These are phyloP conservation scores for Neopestalotiopsis sp. DNA, from an alignment of 2,329 filamentous ascomycete genomes.

Conservation along the genomic window DNA sequence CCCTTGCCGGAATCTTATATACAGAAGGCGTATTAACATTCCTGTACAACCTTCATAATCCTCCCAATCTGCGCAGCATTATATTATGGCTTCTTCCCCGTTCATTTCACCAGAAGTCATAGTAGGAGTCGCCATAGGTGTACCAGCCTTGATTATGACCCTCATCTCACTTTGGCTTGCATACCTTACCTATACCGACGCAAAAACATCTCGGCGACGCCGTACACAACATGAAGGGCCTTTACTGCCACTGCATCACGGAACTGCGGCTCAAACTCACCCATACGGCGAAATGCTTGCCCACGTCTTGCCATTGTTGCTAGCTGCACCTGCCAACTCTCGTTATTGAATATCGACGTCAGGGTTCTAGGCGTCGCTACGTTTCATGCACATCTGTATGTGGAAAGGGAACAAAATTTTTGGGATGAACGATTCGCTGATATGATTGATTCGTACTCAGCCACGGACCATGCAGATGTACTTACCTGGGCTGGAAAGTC, in stretches of 20 bases:
- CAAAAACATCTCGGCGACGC: background rate
- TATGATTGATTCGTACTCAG: too few species aligned
- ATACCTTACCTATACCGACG: background rate
- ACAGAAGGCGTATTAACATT: too few species aligned
- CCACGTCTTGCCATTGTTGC: background rate
- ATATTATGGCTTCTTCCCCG: background rate
- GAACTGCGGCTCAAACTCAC: background rate
- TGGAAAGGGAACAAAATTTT: background rate
- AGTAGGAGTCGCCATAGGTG: background rate
- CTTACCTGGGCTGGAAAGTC: too few species aligned
- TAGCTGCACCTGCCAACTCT: background rate
- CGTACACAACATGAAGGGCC: fast-evolving
- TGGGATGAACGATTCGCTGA: too few species aligned
- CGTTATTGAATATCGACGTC: background rate
- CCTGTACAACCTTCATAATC: too few species aligned
- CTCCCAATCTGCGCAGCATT: too few species aligned
- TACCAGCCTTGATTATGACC: background rate
- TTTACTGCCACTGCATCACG: background rate
- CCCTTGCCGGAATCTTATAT: too few species aligned
- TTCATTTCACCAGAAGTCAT: background rate
- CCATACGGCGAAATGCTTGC: background rate
- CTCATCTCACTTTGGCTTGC: background rate
- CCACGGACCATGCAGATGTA: too few species aligned
- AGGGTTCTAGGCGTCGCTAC: fast-evolving
- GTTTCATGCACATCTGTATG: background rate